Evolutionary conservation across 257 asterid genomes (phyloP), one percentile per base, ranked within the genome.

Genomic region (Capsicum baccatum): DNA sequence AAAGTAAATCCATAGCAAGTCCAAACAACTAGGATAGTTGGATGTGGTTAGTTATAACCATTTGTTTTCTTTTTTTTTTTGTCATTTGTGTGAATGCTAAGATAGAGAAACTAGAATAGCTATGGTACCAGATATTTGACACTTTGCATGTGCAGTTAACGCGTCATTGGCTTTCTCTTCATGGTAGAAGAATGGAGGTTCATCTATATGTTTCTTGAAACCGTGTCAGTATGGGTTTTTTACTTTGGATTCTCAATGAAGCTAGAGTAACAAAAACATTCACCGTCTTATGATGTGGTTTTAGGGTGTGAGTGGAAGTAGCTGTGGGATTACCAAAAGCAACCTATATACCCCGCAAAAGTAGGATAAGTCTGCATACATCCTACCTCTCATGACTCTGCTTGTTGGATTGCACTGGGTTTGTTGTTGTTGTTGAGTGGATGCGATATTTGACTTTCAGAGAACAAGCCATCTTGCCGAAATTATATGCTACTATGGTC

Each of bases 51-150:
- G 80, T 12, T 21, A 73, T 47, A n/a, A 73, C 80, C 42, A 26
- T 26, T 19, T 73, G 11, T 73, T 71, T 73, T 73, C 80, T 48
- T 59, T 59, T 73, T 74, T 74, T 48, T 12, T 74, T n/a, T n/a
- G 60, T 48, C 44, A 1, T 19, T 50, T 11, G 60, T 7, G 12
- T 19, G 19, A 74, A 50, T 8, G 4, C 35, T 13, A 74, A 74
- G 44, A 19, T 11, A 48, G 60, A 21, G 26, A 26, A 26, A 26
- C 26, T 26, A 26, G 26, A 1, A 26, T 1, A 26, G 26, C 26
- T 26, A 26, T 26, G 26, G 26, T 26, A 26, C 39, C 42, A 50
- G 15, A 74, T 19, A 6, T 74, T 74, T 66, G 80, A 44, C 12
- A 21, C n/a, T 73, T 48, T 73, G 42, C 44, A 6, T 12, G n/a